phyloP scores from a whole-genome alignment of 2,329 filamentous ascomycete genomes.

The Aureobasidium melanogenum region DNA sequence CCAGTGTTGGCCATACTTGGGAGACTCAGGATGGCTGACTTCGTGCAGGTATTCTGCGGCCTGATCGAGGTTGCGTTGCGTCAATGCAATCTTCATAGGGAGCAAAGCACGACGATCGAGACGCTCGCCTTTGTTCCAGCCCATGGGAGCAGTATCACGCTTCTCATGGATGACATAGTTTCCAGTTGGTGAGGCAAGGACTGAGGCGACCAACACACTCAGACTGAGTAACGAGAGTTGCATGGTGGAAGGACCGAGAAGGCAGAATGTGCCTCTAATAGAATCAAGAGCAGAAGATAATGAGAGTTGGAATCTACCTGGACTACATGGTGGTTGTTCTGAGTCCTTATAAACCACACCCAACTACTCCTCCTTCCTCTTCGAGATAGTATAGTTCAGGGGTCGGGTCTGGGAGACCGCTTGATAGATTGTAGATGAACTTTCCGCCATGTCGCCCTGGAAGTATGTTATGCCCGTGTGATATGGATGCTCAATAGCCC shows the following conservation, averaged over 20 bases:
- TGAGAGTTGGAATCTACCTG: not conserved
- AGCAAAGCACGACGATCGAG: conserved; percentile 23
- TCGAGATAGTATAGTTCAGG: not conserved
- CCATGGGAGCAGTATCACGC: conserved; percentile 19
- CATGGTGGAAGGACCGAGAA: conserved; percentile 12
- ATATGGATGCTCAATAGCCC: not conserved
- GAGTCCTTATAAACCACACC: not conserved
- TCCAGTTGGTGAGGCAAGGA: conserved; percentile 18
- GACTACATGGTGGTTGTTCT: not conserved
- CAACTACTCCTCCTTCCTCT: not conserved
- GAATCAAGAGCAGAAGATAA: not conserved
- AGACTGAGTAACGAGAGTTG: conserved; percentile 17
- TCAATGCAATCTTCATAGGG: conserved; percentile 28
- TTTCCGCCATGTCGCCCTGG: not conserved
- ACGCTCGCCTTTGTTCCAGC: conserved; percentile 20
- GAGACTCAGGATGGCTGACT: conserved; percentile 35
- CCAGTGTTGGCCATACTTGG: conserved; percentile 36
- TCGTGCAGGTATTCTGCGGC: conserved; percentile 25
- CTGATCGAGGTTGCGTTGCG: conserved; percentile 26
- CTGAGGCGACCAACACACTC: conserved; percentile 15
- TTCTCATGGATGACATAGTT: conserved; percentile 25
- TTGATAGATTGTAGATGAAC: not conserved
- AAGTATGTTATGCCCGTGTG: not conserved
- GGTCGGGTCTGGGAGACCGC: not conserved
- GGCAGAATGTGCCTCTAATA: not conserved